phyloP scores from a whole-genome alignment of 305 asterid species.

The Caryopteris hybrid region DNA sequence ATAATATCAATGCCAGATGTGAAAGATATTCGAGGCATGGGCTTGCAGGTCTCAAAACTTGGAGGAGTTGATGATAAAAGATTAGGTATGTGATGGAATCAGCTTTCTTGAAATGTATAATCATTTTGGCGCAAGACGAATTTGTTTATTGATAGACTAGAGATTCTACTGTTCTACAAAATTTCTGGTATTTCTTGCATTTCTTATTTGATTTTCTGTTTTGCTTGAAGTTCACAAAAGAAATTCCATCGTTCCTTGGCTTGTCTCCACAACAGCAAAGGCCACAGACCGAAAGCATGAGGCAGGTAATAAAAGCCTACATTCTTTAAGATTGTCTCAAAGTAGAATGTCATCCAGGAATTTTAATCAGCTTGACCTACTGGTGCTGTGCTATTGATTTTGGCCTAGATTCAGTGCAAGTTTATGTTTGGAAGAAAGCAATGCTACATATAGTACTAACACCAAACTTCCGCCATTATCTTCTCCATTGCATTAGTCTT shows the following conservation, averaged over 20 bases:
- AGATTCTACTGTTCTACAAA: background rate
- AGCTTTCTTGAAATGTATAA: slow-evolving; percentile 1
- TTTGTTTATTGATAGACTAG: slow-evolving; percentile 8
- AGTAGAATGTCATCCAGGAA: too few species aligned
- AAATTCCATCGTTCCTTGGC: slow-evolving; percentile 82
- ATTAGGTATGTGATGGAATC: slow-evolving; percentile 44
- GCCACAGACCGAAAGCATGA: slow-evolving; percentile 24
- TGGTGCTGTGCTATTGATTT: too few species aligned
- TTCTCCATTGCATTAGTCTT: too few species aligned
- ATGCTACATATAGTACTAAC: too few species aligned
- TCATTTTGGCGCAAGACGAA: slow-evolving; percentile 5
- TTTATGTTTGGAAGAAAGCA: too few species aligned
- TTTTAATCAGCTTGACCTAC: too few species aligned
- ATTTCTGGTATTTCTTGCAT: slow-evolving; percentile 10
- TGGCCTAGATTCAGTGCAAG: too few species aligned
- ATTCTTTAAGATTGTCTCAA: background rate
- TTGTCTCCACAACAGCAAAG: slow-evolving; percentile 48
- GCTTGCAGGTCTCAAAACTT: slow-evolving; percentile 96
- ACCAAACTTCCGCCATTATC: too few species aligned
- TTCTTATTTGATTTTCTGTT: slow-evolving; percentile 17
- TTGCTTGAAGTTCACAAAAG: slow-evolving; percentile 52
- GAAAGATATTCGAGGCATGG: slow-evolving; percentile 87
- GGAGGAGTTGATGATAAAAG: slow-evolving; percentile 57
- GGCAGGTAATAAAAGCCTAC: slow-evolving; percentile 23
- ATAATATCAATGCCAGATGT: slow-evolving; percentile 50